A percentile compares a stretch with the other conserved stretches of the same genome.
phyloP scores from a whole-genome alignment of 495 filamentous ascomycete species.

The Trichocladium antarcticum region DNA sequence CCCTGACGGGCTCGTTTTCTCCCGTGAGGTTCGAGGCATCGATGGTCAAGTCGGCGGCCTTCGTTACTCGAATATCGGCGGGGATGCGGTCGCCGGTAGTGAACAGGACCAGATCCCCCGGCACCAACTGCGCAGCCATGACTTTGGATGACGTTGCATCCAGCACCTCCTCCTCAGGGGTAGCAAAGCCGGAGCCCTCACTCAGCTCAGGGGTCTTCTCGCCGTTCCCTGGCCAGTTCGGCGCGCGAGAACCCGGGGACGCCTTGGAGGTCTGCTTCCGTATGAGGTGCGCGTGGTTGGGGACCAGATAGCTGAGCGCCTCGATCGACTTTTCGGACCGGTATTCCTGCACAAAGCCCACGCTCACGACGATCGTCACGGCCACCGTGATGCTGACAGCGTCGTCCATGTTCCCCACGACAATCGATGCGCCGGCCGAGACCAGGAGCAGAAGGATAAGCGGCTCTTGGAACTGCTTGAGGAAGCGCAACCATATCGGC shows the following conservation, averaged over 20 bases:
- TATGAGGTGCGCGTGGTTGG: slow-evolving; percentile 86
- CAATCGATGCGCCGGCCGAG: slow-evolving; percentile 77
- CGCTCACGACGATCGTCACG: slow-evolving; percentile 91
- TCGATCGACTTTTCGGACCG: slow-evolving; percentile 95
- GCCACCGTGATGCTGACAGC: slow-evolving; percentile 89
- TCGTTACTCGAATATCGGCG: slow-evolving; percentile 89
- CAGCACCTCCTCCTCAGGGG: slow-evolving; percentile 42
- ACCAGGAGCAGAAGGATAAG: slow-evolving; percentile 78
- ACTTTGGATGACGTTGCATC: slow-evolving; percentile 72
- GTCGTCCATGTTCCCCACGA: slow-evolving; percentile 94
- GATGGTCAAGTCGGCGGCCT: slow-evolving; percentile 75
- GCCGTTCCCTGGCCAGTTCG: slow-evolving; percentile 35
- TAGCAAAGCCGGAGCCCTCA: slow-evolving; percentile 25
- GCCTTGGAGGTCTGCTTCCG: slow-evolving; percentile 41
- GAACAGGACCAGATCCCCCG: slow-evolving; percentile 85
- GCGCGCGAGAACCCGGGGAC: slow-evolving; percentile 22
- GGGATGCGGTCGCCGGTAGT: slow-evolving; percentile 93
- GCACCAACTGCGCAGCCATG: slow-evolving; percentile 74
- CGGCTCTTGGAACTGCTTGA: slow-evolving; percentile 93
- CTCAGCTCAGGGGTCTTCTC: slow-evolving; percentile 20
- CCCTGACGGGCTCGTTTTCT: slow-evolving; percentile 84
- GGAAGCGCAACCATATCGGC: slow-evolving; percentile 84
- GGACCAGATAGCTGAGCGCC: slow-evolving; percentile 84
- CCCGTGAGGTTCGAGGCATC: slow-evolving; percentile 97
- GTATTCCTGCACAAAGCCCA: slow-evolving; percentile 96